Percentiles rank a stretch among this genome's conserved stretches.
Conservation (phyloP, 2,329 filamentous ascomycete species). For the Exophiala mesophila region DNA sequence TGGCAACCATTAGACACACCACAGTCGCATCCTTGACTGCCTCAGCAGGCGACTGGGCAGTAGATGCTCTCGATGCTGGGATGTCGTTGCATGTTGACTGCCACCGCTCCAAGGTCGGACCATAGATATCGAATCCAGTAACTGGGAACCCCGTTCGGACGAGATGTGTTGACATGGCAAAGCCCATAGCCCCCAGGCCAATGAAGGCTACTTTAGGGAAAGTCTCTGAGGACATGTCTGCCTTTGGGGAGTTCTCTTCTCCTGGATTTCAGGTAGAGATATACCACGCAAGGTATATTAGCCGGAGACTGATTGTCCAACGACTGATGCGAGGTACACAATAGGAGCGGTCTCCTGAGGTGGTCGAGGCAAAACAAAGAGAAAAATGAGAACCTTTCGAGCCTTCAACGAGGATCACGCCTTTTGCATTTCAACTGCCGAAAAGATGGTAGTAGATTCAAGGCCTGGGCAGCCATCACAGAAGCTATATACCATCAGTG, state of each 20-base stretch:
- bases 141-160: conserved; percentile 63
- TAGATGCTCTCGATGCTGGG: conserved; percentile 56
- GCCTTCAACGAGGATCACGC: no score
- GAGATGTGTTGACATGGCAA: conserved; percentile 73
- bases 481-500: no score
- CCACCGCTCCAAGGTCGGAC: conserved; percentile 63
- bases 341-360: no score
- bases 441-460: no score
- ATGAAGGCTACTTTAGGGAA: conserved; percentile 59
- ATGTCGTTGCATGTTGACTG: conserved; percentile 56
- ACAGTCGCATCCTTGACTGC: conserved; percentile 44
- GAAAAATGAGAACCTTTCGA: no score
- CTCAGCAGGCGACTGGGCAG: conserved; percentile 55
- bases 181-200: conserved; percentile 76
- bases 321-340: no score
- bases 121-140: conserved; percentile 67
- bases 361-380: no score
- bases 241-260: no score
- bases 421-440: no score
- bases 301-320: no score
- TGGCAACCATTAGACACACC: conserved; percentile 64
- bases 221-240: conserved; percentile 29
- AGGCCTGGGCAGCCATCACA: no score
- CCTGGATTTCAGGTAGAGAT: neutral
- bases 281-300: no score